Evolutionary conservation across 169 alveolate species (phyloP).

Genomic region (Besnoitia besnoiti): DNA sequence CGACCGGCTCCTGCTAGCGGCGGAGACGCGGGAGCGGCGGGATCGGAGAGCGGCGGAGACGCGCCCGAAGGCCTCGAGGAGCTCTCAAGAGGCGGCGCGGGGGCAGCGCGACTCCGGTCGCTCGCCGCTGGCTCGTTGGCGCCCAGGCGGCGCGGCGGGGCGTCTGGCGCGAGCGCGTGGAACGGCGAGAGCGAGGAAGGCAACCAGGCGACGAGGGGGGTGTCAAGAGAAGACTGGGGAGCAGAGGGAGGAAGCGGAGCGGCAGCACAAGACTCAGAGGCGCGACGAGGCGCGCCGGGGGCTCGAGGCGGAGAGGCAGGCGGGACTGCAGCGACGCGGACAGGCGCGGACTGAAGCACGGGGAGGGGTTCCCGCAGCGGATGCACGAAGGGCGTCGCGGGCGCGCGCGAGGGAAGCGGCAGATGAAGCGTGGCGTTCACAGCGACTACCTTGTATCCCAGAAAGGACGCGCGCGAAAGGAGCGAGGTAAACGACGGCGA

Average conservation of each 20-base stretch:
- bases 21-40: background rate
- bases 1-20: too few relatives aligned
- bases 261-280: background rate
- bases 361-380: slow-evolving; percentile 44
- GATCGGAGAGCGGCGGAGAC: background rate
- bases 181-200: slow-evolving; percentile 15
- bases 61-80: background rate
- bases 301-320: background rate
- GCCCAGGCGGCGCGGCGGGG: background rate
- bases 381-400: slow-evolving; percentile 35
- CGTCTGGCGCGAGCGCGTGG: background rate
- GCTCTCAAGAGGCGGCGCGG: background rate
- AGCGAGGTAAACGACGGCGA: background rate
- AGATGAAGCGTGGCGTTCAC: slow-evolving; percentile 32
- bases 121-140: background rate
- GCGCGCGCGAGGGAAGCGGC: slow-evolving; percentile 38
- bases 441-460: slow-evolving; percentile 32
- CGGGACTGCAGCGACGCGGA: background rate
- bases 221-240: background rate
- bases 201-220: background rate
- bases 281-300: background rate
- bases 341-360: background rate
- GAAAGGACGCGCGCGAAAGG: slow-evolving; percentile 10
- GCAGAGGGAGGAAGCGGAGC: background rate
- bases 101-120: background rate